Evolutionary conservation across 257 asterid species (phyloP), one percentile per base, ranked within the genome.

Genomic region (Vinca minor): DNA sequence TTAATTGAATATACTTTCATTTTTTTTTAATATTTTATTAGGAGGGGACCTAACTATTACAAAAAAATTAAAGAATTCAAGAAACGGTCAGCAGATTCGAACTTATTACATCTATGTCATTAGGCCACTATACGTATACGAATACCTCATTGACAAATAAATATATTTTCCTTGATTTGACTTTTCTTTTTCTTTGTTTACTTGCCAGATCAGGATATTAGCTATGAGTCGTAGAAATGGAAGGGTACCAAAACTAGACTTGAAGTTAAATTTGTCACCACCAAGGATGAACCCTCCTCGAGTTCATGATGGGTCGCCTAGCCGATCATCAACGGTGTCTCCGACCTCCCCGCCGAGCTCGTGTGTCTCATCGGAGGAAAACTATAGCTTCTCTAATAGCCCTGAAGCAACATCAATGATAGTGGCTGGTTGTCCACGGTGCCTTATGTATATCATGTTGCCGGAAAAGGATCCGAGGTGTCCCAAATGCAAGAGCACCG

Each of bases 401-500:
- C 76, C 82, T 0, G 70, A 66, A 72, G 79, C 94, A 0, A 79
- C 90, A 18, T 84, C 96, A 35, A 76, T 79, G 84, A 52, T 79
- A 47, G 71, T 79, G 13, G 80, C 71, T 3, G 80, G 80, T 5
- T 91, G 98, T 72, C 96, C 95, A 0, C 76, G 93, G 54, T 87
- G 97, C 73, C 85, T 87, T 63, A 87, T 91, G 97, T 91, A 91
- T 63, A 87, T 91, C 34, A 91, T 91, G 96, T 74, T 91, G 3
- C 73, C 98, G 2, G 96, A 86, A 74, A 86, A 80, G 68, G 95
- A 86, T 56, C 94, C 94, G 0, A 70, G 82, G 32, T 91, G 98
- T 75, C 98, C 98, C 32, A 88, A 88, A 68, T 91, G 98, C 79
- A 91, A 88, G 69, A 84, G 94, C 80, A 80, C 94, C 34, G 95